phyloP scores from a whole-genome alignment of 1,139 yeast species.

The Hemisphaericaspora subhashii region DNA sequence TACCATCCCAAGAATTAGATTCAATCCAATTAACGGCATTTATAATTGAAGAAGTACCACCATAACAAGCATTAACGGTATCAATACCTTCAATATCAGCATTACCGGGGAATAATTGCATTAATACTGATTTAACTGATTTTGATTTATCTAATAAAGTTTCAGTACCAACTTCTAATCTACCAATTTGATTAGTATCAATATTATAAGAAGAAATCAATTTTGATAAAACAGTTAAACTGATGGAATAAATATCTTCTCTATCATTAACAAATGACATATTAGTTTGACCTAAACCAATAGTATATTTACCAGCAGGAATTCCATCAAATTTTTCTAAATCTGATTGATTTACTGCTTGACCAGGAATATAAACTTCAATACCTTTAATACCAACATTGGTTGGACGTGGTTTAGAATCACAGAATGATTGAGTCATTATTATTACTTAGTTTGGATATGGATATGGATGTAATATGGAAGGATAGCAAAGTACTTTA shows the following conservation, averaged over 20 bases:
- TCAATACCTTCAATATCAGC: slow-evolving; percentile 95
- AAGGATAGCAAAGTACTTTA: too few species aligned
- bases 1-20: slow-evolving; percentile 96
- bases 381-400: slow-evolving; percentile 96
- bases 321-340: slow-evolving; percentile 84
- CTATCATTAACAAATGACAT: slow-evolving; percentile 97
- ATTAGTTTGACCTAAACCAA: slow-evolving; percentile 97
- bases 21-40: slow-evolving; percentile 96
- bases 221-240: slow-evolving; percentile 77
- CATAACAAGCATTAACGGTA: slow-evolving; percentile 96
- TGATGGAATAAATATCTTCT: slow-evolving; percentile 93
- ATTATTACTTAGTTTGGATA: neutral
- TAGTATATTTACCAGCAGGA: slow-evolving; percentile 94
- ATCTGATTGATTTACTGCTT: slow-evolving; percentile 86
- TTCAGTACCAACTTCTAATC: slow-evolving; percentile 98
- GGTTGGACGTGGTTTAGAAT: slow-evolving; percentile 19
- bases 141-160: slow-evolving; percentile 95
- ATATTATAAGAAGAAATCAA: slow-evolving; percentile 78
- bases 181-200: slow-evolving; percentile 80
- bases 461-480: neutral
- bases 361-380: slow-evolving; percentile 82
- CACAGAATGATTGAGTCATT: slow-evolving; percentile 13
- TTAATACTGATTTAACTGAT: slow-evolving; percentile 92
- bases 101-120: slow-evolving; percentile 91
- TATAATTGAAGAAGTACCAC: slow-evolving; percentile 95